Evolutionary conservation across 2,329 filamentous ascomycete species (phyloP).

Genomic region (Nemania abortiva): DNA sequence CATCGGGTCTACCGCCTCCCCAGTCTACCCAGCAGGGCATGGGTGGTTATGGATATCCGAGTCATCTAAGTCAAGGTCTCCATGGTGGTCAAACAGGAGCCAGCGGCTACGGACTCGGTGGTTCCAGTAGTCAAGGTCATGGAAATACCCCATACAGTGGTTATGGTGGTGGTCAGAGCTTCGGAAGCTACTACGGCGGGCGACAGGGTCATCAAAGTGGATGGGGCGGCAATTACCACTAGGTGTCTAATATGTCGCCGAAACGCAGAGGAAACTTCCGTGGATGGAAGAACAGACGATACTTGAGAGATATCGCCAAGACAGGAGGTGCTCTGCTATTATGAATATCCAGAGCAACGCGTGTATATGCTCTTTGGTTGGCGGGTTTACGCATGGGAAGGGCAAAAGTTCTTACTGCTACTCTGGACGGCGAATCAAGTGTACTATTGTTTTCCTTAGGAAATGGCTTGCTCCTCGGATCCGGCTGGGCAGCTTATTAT

Average conservation of each 20-base stretch:
- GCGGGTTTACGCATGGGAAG: constrained; percentile 46
- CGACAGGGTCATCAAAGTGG: constrained; percentile 64
- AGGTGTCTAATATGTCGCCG: constrained; percentile 42
- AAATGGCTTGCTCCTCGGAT: constrained; percentile 44
- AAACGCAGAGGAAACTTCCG: constrained; percentile 38
- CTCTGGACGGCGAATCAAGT: constrained; percentile 46
- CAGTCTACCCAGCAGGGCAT: constrained; percentile 67
- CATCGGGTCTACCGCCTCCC: constrained; percentile 66
- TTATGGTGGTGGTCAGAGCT: constrained; percentile 63
- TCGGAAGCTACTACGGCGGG: constrained; percentile 62
- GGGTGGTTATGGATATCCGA: constrained; percentile 68
- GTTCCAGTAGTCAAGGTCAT: constrained; percentile 63
- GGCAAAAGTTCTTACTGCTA: constrained; percentile 48
- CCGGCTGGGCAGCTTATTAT: constrained; percentile 44
- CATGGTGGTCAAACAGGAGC: constrained; percentile 62
- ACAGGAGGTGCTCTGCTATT: constrained; percentile 41
- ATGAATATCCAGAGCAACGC: constrained; percentile 42
- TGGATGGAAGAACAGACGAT: constrained; percentile 37
- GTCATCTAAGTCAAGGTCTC: constrained; percentile 65
- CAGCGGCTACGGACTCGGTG: constrained; percentile 67
- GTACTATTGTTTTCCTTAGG: constrained; percentile 51
- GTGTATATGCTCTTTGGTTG: constrained; percentile 44
- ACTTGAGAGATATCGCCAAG: constrained; percentile 31
- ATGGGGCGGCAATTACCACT: constrained; percentile 71
- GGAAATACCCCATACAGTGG: constrained; percentile 67